A percentile compares a stretch with the other conserved stretches of the same genome.
Evolutionary conservation across 78 protist species (phyloP).

Genomic region (Dictyostelium firmibasis): DNA sequence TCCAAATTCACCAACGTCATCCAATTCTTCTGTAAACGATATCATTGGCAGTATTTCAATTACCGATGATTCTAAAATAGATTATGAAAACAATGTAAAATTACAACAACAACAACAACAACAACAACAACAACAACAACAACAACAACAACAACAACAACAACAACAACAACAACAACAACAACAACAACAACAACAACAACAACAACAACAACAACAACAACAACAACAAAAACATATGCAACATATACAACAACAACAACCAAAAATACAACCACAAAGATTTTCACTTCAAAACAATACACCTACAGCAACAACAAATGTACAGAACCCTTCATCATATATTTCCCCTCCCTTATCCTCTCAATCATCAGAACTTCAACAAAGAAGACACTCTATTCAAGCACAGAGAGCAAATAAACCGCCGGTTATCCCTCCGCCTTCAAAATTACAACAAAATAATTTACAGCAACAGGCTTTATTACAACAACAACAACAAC

Average conservation of each 20-base stretch:
- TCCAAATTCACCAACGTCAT: not conserved
- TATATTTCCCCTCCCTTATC: not conserved
- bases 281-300: not conserved
- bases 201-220: not conserved
- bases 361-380: not conserved
- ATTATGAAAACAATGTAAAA: not conserved
- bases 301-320: not conserved
- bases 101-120: slow-evolving; percentile 5
- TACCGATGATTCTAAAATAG: not conserved
- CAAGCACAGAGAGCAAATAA: not conserved
- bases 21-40: not conserved
- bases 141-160: not conserved
- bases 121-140: slow-evolving; percentile 10
- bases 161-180: not conserved
- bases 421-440: slow-evolving; percentile 4
- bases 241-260: not conserved
- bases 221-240: slow-evolving; percentile 1
- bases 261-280: not conserved
- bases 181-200: not conserved
- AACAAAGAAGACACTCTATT: not conserved
- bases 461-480: not conserved
- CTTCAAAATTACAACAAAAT: not conserved
- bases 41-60: not conserved
- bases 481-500: slow-evolving; percentile 6
- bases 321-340: not conserved